Base-by-base conservation (phyloP, 805 yeast species). In the Saccharomycopsis javanensis region DNA sequence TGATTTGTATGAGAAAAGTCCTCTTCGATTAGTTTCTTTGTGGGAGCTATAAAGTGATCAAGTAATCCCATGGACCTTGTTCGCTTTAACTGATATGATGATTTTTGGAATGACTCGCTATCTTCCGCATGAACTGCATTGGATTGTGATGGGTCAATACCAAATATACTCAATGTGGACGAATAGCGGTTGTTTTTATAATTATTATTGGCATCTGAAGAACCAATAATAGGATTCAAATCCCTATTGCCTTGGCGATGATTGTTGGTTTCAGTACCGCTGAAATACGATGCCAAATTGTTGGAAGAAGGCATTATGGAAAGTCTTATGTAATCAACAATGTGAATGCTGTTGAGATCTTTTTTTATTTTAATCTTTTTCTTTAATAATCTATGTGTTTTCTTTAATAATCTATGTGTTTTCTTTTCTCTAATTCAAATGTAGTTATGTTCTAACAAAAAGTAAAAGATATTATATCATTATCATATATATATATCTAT, bases 21-120 rank as follows among this genome's bases (percentile, higher is more conserved):
- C 33, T 66, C 67, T 37, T 71, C 77, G 23, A 70, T 62, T n/a
- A 69, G 63, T 56, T 72, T 72, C 58, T 67, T 69, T 3, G 76
- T 71, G 42, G 81, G 79, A 30, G 74, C 81, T 42, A 81, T 79
- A 65, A 78, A 84, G 61, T 83, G 88, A 65, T 86, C 95, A 63
- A 88, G 72, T 13, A 87, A 69, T 0, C 96, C 96, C 76, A 88
- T 74, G 6, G 94, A 85, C 65, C 94, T 77, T 34, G 96, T 88
- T 66, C 96, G 73, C 65, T 88, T 88, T 65, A 88, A 72, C 64
- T 82, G 82, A 68, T 85, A 88, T 3, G 92, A 79, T 5, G 88
- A 79, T 57, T 77, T 79, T 55, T 81, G 76, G 65, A 88, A 88
- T 64, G 85, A 86, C 53, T 79, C 81, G 59, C 83, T 88, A 67